Percentiles rank a stretch among this genome's conserved stretches.
These are phyloP conservation scores for Aspergillus tanneri DNA, from an alignment of 2,329 filamentous ascomycete species.

Conservation along the genomic window DNA sequence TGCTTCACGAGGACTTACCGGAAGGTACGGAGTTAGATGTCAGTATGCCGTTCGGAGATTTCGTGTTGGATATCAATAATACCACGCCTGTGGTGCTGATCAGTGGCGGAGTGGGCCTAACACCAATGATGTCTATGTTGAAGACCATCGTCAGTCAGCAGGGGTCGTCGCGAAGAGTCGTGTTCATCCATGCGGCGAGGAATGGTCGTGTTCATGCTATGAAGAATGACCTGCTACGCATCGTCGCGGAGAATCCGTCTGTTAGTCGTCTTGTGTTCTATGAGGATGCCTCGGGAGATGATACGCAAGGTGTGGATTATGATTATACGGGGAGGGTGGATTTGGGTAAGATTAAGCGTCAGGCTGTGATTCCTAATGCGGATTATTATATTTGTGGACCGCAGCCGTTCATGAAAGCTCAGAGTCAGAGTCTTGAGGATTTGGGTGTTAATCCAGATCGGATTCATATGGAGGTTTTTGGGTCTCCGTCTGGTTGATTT, in stretches of 20 bases:
- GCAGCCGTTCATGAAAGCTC: constrained; percentile 61
- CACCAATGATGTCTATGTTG: constrained; percentile 61
- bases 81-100: constrained; percentile 57
- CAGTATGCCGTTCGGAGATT: constrained; percentile 65
- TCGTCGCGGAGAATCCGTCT: constrained; percentile 58
- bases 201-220: constrained; percentile 52
- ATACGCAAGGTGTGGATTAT: constrained; percentile 58
- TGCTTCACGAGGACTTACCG: constrained; percentile 61
- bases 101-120: constrained; percentile 60
- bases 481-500: no score
- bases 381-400: constrained; percentile 74
- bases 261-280: constrained; percentile 60
- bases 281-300: constrained; percentile 46
- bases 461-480: constrained; percentile 32
- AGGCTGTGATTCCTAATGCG: constrained; percentile 56
- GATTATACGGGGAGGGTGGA: constrained; percentile 59
- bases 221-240: constrained; percentile 44
- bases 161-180: constrained; percentile 51
- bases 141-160: constrained; percentile 50
- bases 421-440: constrained; percentile 20
- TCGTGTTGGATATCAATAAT: constrained; percentile 50
- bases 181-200: constrained; percentile 60
- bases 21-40: constrained; percentile 63
- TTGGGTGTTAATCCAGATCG: constrained; percentile 22
- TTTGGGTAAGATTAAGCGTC: constrained; percentile 54